phyloP scores from a whole-genome alignment of 148 eudicot genomes.

The Rhododendron molle region DNA sequence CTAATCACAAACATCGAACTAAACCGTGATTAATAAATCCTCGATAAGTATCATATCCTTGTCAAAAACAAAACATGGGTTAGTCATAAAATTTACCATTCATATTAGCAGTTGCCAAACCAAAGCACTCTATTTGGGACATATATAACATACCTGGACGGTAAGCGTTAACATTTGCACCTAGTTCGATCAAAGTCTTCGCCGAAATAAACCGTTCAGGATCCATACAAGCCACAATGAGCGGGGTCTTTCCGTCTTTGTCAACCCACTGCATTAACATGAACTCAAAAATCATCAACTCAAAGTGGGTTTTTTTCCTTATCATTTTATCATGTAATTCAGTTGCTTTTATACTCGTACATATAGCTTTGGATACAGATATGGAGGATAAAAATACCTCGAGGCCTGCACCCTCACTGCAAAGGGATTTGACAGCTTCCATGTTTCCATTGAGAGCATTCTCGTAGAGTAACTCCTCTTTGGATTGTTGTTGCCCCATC shows the following conservation, averaged over 20 bases:
- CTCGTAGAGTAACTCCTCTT: conserved; percentile 44
- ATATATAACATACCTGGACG: conserved; percentile 39
- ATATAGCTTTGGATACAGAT: neutral
- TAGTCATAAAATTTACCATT: neutral
- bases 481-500: conserved; percentile 65
- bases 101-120: neutral
- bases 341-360: neutral
- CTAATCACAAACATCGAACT: neutral
- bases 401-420: conserved; percentile 46
- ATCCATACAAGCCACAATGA: conserved; percentile 52
- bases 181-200: conserved; percentile 50
- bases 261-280: conserved; percentile 42
- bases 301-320: neutral
- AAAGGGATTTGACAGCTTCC: conserved; percentile 47
- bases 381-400: conserved; percentile 28
- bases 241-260: conserved; percentile 63
- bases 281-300: neutral
- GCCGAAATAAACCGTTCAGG: conserved; percentile 38
- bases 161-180: conserved; percentile 55
- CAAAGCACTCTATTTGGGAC: neutral
- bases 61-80: neutral
- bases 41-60: neutral
- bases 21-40: neutral
- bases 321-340: neutral
- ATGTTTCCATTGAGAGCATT: conserved; percentile 39